Percentiles rank a stretch among this genome's conserved stretches.
Conservation (phyloP, 2,329 filamentous ascomycete genomes). For the Huntiella bhutanensis region DNA sequence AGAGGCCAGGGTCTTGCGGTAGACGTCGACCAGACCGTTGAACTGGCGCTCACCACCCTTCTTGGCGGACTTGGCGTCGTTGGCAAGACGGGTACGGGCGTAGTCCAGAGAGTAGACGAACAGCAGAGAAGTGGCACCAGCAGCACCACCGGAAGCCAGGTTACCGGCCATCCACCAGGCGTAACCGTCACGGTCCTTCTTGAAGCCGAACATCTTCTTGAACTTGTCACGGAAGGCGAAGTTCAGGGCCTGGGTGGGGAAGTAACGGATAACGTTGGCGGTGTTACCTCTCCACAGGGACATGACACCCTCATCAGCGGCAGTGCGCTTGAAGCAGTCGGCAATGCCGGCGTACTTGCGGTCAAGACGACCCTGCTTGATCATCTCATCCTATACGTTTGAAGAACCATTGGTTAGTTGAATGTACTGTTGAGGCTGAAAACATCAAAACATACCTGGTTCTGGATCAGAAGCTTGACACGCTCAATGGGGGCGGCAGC, state of each 20-base stretch:
- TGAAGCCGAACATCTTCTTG: slow-evolving; percentile 99
- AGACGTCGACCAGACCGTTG: slow-evolving; percentile 98
- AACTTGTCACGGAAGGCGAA: slow-evolving; percentile 99
- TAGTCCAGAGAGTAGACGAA: slow-evolving; percentile 99
- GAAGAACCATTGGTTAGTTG: slow-evolving; percentile 3
- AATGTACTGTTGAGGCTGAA: neutral
- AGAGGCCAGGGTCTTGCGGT: slow-evolving; percentile 98
- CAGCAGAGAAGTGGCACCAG: slow-evolving; percentile 97
- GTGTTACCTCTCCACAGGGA: slow-evolving; percentile 99
- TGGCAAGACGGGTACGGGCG: slow-evolving; percentile 99
- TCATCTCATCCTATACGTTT: slow-evolving; percentile 81
- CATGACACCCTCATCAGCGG: slow-evolving; percentile 77
- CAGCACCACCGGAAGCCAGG: slow-evolving; percentile 98
- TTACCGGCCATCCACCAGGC: slow-evolving; percentile 98
- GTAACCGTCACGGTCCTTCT: slow-evolving; percentile 99
- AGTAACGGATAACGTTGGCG: slow-evolving; percentile 99
- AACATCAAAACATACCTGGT: slow-evolving; percentile 57
- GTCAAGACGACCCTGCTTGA: slow-evolving; percentile 95
- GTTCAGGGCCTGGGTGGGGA: slow-evolving; percentile 99
- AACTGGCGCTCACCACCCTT: slow-evolving; percentile 95
- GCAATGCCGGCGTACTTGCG: slow-evolving; percentile 84
- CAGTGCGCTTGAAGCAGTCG: slow-evolving; percentile 92
- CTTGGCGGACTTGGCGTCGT: slow-evolving; percentile 99
- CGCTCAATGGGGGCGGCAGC: slow-evolving; percentile 99
- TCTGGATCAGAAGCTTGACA: slow-evolving; percentile 99